Base-by-base conservation (phyloP, 2,329 filamentous ascomycete genomes). In the Aciculosporium take region DNA sequence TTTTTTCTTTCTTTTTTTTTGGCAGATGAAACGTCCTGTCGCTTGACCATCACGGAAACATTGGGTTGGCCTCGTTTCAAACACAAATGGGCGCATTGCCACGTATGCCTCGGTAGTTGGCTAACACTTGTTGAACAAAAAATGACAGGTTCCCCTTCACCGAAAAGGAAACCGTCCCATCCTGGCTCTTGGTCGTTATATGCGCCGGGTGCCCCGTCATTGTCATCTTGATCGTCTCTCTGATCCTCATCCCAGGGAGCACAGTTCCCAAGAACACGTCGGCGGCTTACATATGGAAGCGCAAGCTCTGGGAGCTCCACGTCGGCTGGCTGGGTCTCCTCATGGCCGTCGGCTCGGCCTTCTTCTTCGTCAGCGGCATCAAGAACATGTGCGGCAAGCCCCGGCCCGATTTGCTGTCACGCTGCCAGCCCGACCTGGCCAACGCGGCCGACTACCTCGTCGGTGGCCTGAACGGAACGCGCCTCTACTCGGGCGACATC, bases 241-340 rank as follows among this genome's bases (percentile, higher is more conserved):
- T 93, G 25, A 48, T 77, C 45, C 68, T 89, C 49, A 76, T 91
- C 1, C 86, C 86, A 1, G 84, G 83, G 3, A 71, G 74, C 5
- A 79, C 78, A 1, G 77, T 81, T 1, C 71, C 74, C 13, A 67
- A 67, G 32, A 69, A 71, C 17, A 79, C 80, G 0, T 76, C 83
- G 2, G 71, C 70, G 48, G 60, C 70, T 4, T 62, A 84, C 41
- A 68, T 88, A 34, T 87, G 84, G 79, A 76, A 74, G 56, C 74
- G 84, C 49, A 94, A 91, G 63, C 59, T 94, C 1, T 95, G 89
- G 87, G 88, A 95, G 59, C 78, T 84, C 58, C 86, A 95, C 56
- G 78, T 77, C 2, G 87, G 84, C 44, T 85, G 81, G 76, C 76
- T 94, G 53, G 88, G 88, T 0, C 69, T 94, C 3, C 84, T 70